Evolutionary conservation across 2,329 filamentous ascomycete species (phyloP), one percentile per base, ranked within the genome.

Genomic region (Fonsecaea multimorphosa): DNA sequence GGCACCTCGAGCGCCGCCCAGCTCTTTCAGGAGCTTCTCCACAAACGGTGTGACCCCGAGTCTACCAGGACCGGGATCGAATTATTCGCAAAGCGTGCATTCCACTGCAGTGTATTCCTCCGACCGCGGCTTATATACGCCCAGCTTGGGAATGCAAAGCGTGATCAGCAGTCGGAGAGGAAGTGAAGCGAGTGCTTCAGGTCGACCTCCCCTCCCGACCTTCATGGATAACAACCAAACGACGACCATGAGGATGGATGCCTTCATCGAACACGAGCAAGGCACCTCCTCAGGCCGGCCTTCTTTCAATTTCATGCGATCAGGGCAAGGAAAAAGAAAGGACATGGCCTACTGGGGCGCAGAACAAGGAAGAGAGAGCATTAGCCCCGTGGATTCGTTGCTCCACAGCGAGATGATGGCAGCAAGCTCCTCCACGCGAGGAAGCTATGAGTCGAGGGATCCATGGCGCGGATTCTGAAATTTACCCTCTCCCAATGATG

Each of bases 221-320:
- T 63, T 67, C 19, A 27, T 64, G 36, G 65, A 69, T 29, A 58
- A 56, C 61, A 76, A 76, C 49, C 61, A 68, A 29, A 60, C 62
- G 2, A 63, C 63, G 19, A 98, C 93, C 1, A 88, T 98, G 54
- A 88, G 95, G 31, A 98, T 99, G 94, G 94, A 98, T 77, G 95
- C 95, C 0, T 99, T 98, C 76, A 96, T 99, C 71, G 86, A 88
- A 38, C 64, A 65, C 40, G 68, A 70, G 38, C 61, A 63, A 27
- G 68, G 65, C 36, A 67, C 66, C 12, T 68, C 68, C 7, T 67
- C 68, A n/a, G 54, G 59, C 44, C 54, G 67, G 9, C 67, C 71
- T 68, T 49, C 75, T 65, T 40, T 75, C 74, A 65, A 58, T 34
- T 34, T 63, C 29, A 32, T 68, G 46, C 62, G 64, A 57, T 52